phyloP scores from a whole-genome alignment of 495 filamentous ascomycete genomes.

The Aspergillus taichungensis region DNA sequence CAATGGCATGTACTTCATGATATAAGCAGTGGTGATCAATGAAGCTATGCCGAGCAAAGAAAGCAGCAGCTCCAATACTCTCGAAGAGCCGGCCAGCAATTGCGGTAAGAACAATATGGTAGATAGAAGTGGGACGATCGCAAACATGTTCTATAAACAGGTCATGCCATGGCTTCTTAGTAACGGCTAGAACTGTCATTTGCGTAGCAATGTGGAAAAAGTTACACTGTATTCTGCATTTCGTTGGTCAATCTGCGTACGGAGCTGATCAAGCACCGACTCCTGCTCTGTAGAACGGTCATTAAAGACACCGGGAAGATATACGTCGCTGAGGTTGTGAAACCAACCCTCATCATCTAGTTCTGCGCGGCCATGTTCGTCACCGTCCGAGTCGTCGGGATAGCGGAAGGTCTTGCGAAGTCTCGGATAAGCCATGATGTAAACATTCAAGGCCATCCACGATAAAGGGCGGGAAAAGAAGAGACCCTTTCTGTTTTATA shows the following conservation, averaged over 20 bases:
- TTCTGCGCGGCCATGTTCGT: conserved; percentile 38
- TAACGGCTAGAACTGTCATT: neutral
- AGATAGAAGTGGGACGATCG: conserved; percentile 46
- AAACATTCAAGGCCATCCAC: neutral
- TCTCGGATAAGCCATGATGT: conserved; percentile 40
- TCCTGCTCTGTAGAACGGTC: conserved; percentile 54
- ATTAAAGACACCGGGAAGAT: conserved; percentile 3
- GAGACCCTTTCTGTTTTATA: no score
- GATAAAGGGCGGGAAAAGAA: neutral
- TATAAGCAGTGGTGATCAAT: conserved; percentile 49
- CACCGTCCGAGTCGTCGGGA: conserved; percentile 43
- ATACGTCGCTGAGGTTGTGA: conserved; percentile 1
- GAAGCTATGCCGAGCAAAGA: conserved; percentile 51
- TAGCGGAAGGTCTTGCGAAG: conserved; percentile 57
- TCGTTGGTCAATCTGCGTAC: conserved; percentile 44
- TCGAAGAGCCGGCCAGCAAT: conserved; percentile 26
- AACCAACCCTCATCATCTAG: conserved; percentile 55
- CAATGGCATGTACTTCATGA: conserved; percentile 27
- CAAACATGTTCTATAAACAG: conserved; percentile 40
- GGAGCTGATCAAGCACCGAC: conserved; percentile 49
- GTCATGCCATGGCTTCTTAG: conserved; percentile 1
- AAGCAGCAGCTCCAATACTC: conserved; percentile 25
- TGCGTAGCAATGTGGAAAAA: neutral
- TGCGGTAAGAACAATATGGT: conserved; percentile 43
- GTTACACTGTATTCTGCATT: conserved; percentile 52